A percentile compares a stretch with the other conserved stretches of the same genome.
These are phyloP conservation scores for Carex kokanica DNA, from an alignment of 176 grass and related monocot species.

Conservation along the genomic window DNA sequence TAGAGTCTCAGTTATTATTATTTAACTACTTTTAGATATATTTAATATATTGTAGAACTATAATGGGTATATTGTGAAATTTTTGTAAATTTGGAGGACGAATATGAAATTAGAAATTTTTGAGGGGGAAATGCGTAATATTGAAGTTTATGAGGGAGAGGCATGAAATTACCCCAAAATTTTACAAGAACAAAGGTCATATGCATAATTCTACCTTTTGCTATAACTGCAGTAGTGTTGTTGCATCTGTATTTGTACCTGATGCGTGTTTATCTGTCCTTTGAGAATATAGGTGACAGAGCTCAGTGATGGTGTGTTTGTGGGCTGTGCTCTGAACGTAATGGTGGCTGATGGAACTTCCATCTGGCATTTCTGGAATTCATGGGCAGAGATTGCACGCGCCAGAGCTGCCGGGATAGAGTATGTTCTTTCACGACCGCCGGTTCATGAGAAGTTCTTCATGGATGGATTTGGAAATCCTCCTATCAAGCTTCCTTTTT, in stretches of 20 bases:
- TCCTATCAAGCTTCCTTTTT: conserved; percentile 41
- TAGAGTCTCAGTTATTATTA: too few relatives aligned
- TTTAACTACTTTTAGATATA: too few relatives aligned
- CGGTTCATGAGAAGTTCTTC: conserved; percentile 50
- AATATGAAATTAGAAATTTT: too few relatives aligned
- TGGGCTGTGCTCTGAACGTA: conserved; percentile 52
- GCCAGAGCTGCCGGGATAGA: neutral
- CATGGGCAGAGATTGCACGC: conserved; percentile 48
- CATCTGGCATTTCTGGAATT: conserved; percentile 53
- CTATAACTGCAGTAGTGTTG: neutral
- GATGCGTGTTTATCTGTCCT: neutral
- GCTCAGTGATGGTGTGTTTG: conserved; percentile 59
- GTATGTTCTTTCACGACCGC: neutral
- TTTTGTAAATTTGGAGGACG: too few relatives aligned
- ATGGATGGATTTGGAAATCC: conserved; percentile 9
- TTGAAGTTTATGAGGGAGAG: too few relatives aligned
- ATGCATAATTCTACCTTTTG: neutral
- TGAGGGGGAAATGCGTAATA: too few relatives aligned
- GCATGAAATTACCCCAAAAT: too few relatives aligned
- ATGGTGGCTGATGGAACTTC: conserved; percentile 59
- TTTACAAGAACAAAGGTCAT: neutral
- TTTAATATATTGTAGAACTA: too few relatives aligned
- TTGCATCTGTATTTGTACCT: neutral
- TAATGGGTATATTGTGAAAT: too few relatives aligned
- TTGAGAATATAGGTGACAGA: conserved; percentile 34